Percentiles rank a stretch among this genome's conserved stretches.
Evolutionary conservation across 2,329 filamentous ascomycete genomes (phyloP).

Genomic region (Zasmidium citrigriseum): DNA sequence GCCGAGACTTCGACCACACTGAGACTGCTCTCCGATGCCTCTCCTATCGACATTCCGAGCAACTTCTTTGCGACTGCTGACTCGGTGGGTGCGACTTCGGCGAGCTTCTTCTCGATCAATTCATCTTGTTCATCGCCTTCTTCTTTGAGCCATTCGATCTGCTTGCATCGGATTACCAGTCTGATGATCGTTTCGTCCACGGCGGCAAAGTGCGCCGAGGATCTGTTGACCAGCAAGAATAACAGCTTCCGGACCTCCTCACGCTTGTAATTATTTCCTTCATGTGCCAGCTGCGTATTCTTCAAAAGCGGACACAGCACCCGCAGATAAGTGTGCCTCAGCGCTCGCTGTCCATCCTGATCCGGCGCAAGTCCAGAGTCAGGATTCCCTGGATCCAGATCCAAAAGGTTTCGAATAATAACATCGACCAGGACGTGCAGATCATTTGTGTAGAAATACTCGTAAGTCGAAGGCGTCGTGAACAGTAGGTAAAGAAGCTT

Average conservation of each 20-base stretch:
- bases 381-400: conserved; percentile 77
- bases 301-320: conserved; percentile 88
- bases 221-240: conserved; percentile 58
- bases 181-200: conserved; percentile 78
- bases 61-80: conserved; percentile 52
- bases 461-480: conserved; percentile 85
- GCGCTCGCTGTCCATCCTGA: conserved; percentile 42
- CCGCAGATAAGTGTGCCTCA: conserved; percentile 91
- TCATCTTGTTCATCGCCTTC: conserved; percentile 34
- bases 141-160: conserved; percentile 39
- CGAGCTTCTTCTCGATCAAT: conserved; percentile 29
- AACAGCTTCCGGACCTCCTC: conserved; percentile 80
- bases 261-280: conserved; percentile 82
- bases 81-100: conserved; percentile 28
- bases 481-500: conserved; percentile 96
- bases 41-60: conserved; percentile 70
- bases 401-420: conserved; percentile 93
- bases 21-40: conserved; percentile 69
- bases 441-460: conserved; percentile 99
- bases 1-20: conserved; percentile 75
- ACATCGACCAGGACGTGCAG: conserved; percentile 92
- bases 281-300: conserved; percentile 84
- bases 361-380: conserved; percentile 27
- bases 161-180: conserved; percentile 69
- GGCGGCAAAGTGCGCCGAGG: conserved; percentile 69